Conservation (phyloP, 768 basidiomycete genomes). For the Mycena indigotica region DNA sequence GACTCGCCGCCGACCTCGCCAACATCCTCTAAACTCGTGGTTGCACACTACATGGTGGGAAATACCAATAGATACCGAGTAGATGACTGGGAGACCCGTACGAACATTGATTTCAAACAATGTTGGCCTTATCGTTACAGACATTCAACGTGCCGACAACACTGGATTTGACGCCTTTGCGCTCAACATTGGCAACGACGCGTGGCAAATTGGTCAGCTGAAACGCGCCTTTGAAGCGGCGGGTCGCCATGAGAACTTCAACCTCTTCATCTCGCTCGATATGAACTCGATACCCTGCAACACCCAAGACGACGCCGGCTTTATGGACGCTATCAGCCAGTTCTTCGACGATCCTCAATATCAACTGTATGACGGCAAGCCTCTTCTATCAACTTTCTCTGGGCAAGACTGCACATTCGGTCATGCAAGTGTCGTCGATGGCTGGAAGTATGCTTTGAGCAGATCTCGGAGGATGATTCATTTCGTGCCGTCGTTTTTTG, state of each 20-base stretch:
- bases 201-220: conserved; percentile 52
- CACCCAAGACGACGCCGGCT: conserved; percentile 33
- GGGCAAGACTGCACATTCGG: conserved; percentile 61
- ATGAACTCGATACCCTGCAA: conserved; percentile 49
- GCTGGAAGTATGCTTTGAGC: conserved; percentile 45
- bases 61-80: conserved; percentile 64
- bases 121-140: conserved; percentile 25
- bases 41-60: conserved; percentile 68
- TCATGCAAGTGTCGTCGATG: conserved; percentile 36
- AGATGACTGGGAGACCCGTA: conserved; percentile 52
- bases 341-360: conserved; percentile 47
- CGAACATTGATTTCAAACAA: conserved; percentile 21
- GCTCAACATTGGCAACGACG: conserved; percentile 58
- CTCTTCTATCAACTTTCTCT: conserved; percentile 55
- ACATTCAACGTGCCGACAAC: conserved; percentile 51
- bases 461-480: conserved; percentile 36
- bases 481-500: conserved; percentile 68
- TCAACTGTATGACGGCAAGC: conserved; percentile 38
- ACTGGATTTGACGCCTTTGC: conserved; percentile 63
- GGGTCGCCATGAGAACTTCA: conserved; percentile 40
- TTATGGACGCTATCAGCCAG: conserved; percentile 35
- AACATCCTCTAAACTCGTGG: conserved; percentile 29
- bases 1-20: not conserved
- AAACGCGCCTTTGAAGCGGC: conserved; percentile 53
- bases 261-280: conserved; percentile 51